phyloP scores from a whole-genome alignment of 2,329 filamentous ascomycete species.

The Colletotrichum sp. region DNA sequence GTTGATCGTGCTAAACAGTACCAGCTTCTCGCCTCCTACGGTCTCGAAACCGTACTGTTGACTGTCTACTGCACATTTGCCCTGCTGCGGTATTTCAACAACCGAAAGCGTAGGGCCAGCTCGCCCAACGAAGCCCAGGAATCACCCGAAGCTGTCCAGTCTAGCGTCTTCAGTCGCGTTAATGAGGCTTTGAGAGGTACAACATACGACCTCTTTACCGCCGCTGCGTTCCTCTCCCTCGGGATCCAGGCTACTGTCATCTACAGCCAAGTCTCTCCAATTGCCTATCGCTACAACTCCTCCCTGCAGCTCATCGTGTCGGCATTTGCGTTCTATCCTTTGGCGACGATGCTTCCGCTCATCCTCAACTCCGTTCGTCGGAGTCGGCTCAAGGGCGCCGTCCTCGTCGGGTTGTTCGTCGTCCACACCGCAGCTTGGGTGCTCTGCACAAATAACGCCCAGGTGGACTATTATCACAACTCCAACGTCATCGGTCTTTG shows the following conservation, averaged over 20 bases:
- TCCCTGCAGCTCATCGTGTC: slow-evolving; percentile 3
- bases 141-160: neutral
- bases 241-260: neutral
- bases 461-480: neutral
- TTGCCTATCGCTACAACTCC: neutral
- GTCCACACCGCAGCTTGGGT: slow-evolving; percentile 2
- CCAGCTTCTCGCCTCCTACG: neutral
- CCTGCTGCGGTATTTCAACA: neutral
- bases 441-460: neutral
- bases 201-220: slow-evolving; percentile 1
- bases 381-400: neutral
- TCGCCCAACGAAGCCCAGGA: neutral
- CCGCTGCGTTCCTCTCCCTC: slow-evolving; percentile 2
- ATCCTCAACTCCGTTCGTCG: neutral
- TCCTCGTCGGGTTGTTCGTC: neutral
- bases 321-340: neutral
- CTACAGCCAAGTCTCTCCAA: neutral
- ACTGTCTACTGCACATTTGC: slow-evolving; percentile 5
- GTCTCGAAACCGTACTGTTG: neutral
- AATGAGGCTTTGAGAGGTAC: neutral
- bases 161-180: neutral
- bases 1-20: neutral
- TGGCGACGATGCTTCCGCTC: slow-evolving; percentile 10
- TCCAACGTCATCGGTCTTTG: neutral
- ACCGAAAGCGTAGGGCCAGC: neutral